phyloP scores from a whole-genome alignment of 805 yeast species.

The Saccharomycopsis javanensis region DNA sequence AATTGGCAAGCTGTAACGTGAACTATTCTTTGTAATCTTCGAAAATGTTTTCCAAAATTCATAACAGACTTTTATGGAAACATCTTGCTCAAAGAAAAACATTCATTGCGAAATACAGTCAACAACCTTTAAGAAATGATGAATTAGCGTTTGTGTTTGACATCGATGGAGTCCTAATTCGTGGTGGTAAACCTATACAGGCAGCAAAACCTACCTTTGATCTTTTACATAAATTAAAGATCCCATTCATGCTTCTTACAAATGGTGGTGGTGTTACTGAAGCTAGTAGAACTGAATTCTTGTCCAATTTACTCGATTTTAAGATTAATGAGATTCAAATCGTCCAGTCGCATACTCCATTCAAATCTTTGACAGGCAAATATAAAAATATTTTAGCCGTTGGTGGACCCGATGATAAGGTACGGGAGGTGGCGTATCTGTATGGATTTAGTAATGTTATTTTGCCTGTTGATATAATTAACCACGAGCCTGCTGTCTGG shows the following conservation, averaged over 20 bases:
- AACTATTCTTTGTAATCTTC: background rate
- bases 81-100: background rate
- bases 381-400: slow-evolving; percentile 63
- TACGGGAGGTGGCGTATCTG: slow-evolving; percentile 59
- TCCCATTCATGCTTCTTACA: slow-evolving; percentile 79
- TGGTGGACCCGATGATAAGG: slow-evolving; percentile 67
- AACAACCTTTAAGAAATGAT: background rate
- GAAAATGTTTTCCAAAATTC: background rate
- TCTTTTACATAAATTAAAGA: slow-evolving; percentile 38
- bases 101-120: background rate
- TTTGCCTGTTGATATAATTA: slow-evolving; percentile 62
- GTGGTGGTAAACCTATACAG: slow-evolving; percentile 61
- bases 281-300: slow-evolving; percentile 37
- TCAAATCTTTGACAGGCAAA: slow-evolving; percentile 42
- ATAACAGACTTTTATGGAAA: background rate
- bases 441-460: slow-evolving; percentile 76
- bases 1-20: background rate
- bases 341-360: slow-evolving; percentile 84
- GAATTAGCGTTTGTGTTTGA: slow-evolving; percentile 13
- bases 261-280: slow-evolving; percentile 87
- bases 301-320: slow-evolving; percentile 22
- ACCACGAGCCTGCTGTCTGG: slow-evolving; percentile 47
- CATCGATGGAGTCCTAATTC: slow-evolving; percentile 81
- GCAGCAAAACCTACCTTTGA: slow-evolving; percentile 53
- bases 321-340: slow-evolving; percentile 51